Base-by-base conservation (phyloP, 192 early-diverging fungal species). In the Gigaspora rosea region DNA sequence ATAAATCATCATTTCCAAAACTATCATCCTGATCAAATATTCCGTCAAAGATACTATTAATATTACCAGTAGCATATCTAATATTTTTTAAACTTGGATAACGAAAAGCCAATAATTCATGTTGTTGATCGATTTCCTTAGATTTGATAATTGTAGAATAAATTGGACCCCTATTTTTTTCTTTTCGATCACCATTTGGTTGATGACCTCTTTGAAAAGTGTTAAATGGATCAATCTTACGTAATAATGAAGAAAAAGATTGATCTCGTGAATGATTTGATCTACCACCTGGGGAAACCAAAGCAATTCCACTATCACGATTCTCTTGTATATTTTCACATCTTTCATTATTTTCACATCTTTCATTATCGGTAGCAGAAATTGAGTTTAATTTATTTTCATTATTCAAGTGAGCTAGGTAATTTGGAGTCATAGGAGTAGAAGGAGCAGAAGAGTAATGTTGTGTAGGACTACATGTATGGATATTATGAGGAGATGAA, bases 81-180 rank as follows among this genome's bases (percentile, higher is more conserved):
- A 12, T 33, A 32, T 57, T 27, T 33, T 56, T 11, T 41, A 72
- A 22, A 57, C 71, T 72, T 32, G 71, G 71, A 41, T 72, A 72
- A n/a, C 71, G 71, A 72, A 72, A 72, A 36, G 71, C 71, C 54
- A 72, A 52, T 48, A 72, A 72, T 72, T 72, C 49, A 9, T 9
- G 22, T 35, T 27, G 27, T 0, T 27, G 27, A 27, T 72, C 71
- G 3, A 58, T 35, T 27, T 72, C 71, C 16, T 72, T 72, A 33
- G 61, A 59, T 59, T 22, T 22, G n/a, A 20, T 8, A 22, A 11
- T 9, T 20, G 27, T 20, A 22, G 51, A 18, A 57, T 49, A 35
- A 47, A 72, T 33, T 52, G 49, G 20, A 5, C 27, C 33, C 51
- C 71, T 56, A 20, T 22, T 57, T 36, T 57, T 72, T 72, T 57